phyloP scores from a whole-genome alignment of 176 grass and related monocot species.

The Aechmea fasciata region DNA sequence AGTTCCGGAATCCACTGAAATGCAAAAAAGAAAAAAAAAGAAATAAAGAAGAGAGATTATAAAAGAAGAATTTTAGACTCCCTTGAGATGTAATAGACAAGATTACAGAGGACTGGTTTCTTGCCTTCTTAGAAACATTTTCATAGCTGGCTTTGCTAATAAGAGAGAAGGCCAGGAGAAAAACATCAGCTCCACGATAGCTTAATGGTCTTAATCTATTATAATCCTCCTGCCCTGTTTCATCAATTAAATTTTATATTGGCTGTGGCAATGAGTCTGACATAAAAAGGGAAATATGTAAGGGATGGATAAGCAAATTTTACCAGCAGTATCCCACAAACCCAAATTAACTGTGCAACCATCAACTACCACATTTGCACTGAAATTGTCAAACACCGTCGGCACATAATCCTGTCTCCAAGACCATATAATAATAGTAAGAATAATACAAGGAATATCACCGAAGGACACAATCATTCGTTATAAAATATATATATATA shows the following conservation, averaged over 20 bases:
- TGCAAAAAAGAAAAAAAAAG: neutral
- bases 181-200: conserved; percentile 72
- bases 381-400: conserved; percentile 37
- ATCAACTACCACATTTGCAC: conserved; percentile 31
- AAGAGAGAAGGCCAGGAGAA: conserved; percentile 70
- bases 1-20: conserved; percentile 80
- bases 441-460: too few species aligned
- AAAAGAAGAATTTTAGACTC: neutral
- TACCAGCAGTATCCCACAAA: conserved; percentile 36
- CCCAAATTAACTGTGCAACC: conserved; percentile 29
- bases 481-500: too few species aligned
- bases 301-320: conserved; percentile 18
- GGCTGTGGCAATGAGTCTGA: neutral
- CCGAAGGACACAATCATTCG: too few species aligned
- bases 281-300: neutral
- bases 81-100: conserved; percentile 1
- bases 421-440: conserved; percentile 13
- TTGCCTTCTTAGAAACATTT: conserved; percentile 81
- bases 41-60: neutral
- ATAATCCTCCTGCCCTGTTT: conserved; percentile 74
- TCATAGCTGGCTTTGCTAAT: conserved; percentile 77
- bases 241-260: conserved; percentile 2
- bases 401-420: conserved; percentile 35
- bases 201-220: conserved; percentile 73
- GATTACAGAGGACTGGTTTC: conserved; percentile 1